A percentile compares a stretch with the other conserved stretches of the same genome.
phyloP scores from a whole-genome alignment of 371 early-diverging fungal genomes.

The Mortierella sp. region DNA sequence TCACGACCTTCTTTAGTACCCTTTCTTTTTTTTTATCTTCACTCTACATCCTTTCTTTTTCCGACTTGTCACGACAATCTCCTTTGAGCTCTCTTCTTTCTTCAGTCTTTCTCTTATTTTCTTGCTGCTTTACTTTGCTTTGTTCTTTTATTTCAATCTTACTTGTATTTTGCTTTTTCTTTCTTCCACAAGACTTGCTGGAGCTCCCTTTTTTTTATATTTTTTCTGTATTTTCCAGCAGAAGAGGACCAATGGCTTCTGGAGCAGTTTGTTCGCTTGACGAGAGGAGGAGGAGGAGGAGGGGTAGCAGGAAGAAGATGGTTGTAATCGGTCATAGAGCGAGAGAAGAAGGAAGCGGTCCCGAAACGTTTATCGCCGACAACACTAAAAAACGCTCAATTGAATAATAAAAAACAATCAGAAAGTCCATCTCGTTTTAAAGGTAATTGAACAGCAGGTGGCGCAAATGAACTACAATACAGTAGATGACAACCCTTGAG shows the following conservation, averaged over 20 bases:
- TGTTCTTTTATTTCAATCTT: not conserved
- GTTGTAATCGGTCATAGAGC: constrained; percentile 3
- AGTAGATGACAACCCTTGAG: too few species aligned
- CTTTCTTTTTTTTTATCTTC: constrained; percentile 9
- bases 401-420: not conserved
- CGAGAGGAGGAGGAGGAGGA: not conserved
- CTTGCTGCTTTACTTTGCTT: not conserved
- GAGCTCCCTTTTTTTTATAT: not conserved
- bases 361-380: constrained; percentile 1
- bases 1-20: not conserved
- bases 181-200: constrained; percentile 8
- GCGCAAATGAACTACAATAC: too few species aligned
- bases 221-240: constrained; percentile 5
- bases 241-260: not conserved
- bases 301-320: not conserved
- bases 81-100: constrained; percentile 1
- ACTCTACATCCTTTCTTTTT: not conserved
- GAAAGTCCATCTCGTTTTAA: not conserved
- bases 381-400: not conserved
- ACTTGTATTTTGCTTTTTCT: constrained; percentile 11
- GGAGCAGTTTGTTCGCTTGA: not conserved
- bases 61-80: not conserved
- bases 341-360: not conserved
- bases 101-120: not conserved
- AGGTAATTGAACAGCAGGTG: not conserved